phyloP scores from a whole-genome alignment of 768 basidiomycete genomes.

The Macrolepiota fuliginosa region DNA sequence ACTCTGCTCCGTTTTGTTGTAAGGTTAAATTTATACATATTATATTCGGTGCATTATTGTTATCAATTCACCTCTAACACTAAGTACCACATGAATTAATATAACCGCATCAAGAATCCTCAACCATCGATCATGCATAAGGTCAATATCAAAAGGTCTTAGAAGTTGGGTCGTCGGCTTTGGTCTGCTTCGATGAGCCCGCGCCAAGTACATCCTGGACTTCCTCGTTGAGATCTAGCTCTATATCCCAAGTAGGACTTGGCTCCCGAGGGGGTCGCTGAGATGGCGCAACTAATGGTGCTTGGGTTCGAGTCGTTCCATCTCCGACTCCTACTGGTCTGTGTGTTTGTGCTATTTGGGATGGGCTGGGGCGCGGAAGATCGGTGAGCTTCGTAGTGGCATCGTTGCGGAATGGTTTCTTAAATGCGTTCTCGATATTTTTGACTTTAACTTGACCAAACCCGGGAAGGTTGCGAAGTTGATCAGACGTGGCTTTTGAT shows the following conservation, averaged over 20 bases:
- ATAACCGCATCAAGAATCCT: constrained; percentile 23
- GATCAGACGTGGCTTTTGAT: constrained; percentile 66
- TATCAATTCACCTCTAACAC: background rate
- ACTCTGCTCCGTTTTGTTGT: background rate
- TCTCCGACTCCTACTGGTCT: background rate
- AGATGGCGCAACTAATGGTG: background rate
- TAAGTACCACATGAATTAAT: background rate
- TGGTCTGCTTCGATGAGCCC: background rate
- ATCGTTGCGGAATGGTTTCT: constrained; percentile 78
- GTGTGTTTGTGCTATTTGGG: constrained; percentile 3
- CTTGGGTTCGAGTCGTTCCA: background rate
- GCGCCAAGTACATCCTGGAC: background rate
- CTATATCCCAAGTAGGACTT: constrained; percentile 76
- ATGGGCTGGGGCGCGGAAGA: constrained; percentile 13
- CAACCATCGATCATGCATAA: no score
- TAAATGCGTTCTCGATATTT: constrained; percentile 88
- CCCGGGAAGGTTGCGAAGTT: constrained; percentile 83
- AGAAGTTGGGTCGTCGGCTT: background rate
- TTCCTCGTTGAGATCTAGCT: constrained; percentile 45
- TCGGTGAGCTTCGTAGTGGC: constrained; percentile 43
- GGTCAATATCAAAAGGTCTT: constrained; percentile 40
- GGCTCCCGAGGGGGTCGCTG: constrained; percentile 33
- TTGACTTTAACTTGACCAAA: constrained; percentile 94
- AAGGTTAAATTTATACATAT: background rate
- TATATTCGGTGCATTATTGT: background rate